Evolutionary conservation across 352 stramenopile genomes (phyloP).

Genomic region (Phytopythium helicoides): DNA sequence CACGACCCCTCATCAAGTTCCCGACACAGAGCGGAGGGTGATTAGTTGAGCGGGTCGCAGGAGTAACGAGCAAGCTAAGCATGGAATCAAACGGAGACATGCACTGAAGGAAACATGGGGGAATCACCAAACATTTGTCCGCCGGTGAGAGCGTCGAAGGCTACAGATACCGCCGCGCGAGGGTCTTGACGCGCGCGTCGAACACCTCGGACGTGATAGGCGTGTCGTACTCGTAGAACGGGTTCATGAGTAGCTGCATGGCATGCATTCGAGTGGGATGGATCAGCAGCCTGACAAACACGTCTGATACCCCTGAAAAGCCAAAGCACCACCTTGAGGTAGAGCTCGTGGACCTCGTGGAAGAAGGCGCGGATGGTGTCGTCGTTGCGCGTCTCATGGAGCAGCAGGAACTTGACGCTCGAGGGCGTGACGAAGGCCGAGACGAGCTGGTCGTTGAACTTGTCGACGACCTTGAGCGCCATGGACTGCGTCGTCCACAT

Average conservation of each 20-base stretch:
- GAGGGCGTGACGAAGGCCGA: constrained; percentile 95
- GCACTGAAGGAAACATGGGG: too few species aligned
- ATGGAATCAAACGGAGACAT: background rate
- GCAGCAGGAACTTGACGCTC: constrained; percentile 95
- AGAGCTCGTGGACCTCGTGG: constrained; percentile 96
- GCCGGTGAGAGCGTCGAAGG: background rate
- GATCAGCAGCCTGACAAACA: background rate
- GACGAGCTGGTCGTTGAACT: constrained; percentile 98
- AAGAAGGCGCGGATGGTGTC: constrained; percentile 97
- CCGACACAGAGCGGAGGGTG: too few species aligned
- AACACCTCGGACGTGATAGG: constrained; percentile 93
- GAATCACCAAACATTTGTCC: too few species aligned
- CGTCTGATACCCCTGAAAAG: too few species aligned
- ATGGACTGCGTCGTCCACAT: constrained; percentile 94
- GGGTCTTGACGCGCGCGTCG: constrained; percentile 88
- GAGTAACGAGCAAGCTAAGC: too few species aligned
- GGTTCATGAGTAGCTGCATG: constrained; percentile 92
- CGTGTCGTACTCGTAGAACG: constrained; percentile 95
- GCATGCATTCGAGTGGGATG: too few species aligned
- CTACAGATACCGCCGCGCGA: constrained; percentile 88
- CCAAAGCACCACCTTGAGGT: constrained; percentile 98
- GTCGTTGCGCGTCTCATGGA: constrained; percentile 94
- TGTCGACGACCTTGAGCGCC: constrained; percentile 91
- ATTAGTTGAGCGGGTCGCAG: too few species aligned
- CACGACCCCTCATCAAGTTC: too few species aligned